A percentile compares a stretch with the other conserved stretches of the same genome.
phyloP scores from a whole-genome alignment of 2,329 filamentous ascomycete genomes.

The Venturia asperata region DNA sequence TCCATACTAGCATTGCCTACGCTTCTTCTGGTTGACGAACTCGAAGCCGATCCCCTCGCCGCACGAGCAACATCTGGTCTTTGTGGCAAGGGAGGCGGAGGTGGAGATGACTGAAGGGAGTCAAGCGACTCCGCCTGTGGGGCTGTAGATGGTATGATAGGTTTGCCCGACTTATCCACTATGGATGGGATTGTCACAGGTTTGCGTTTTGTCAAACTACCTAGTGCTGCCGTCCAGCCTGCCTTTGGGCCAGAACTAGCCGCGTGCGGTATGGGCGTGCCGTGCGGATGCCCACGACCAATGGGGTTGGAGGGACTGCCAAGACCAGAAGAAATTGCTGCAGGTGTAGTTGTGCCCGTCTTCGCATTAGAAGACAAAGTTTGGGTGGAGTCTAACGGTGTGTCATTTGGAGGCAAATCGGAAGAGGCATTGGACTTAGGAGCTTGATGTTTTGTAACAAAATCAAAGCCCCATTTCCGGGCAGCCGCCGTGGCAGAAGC shows the following conservation, averaged over 20 bases:
- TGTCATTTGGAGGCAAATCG: neutral
- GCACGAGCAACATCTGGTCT: neutral
- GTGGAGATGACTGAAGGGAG: neutral
- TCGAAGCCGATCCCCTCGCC: neutral
- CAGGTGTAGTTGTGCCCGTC: neutral
- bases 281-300: conserved; percentile 64
- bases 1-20: neutral
- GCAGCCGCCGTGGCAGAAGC: conserved; percentile 49
- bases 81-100: conserved; percentile 11
- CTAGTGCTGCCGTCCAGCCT: conserved; percentile 13
- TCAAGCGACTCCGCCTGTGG: neutral
- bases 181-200: conserved; percentile 10
- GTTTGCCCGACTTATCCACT: conserved; percentile 1
- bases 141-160: neutral
- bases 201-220: conserved; percentile 6
- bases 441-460: conserved; percentile 34
- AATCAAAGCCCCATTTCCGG: conserved; percentile 53
- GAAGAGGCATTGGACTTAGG: neutral
- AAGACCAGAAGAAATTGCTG: conserved; percentile 25
- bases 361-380: neutral
- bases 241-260: conserved; percentile 2
- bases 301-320: conserved; percentile 59
- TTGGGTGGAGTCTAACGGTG: conserved; percentile 28
- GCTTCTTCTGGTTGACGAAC: conserved; percentile 6
- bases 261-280: conserved; percentile 1